phyloP scores from a whole-genome alignment of 2,329 filamentous ascomycete species.

The Knufia petricola region DNA sequence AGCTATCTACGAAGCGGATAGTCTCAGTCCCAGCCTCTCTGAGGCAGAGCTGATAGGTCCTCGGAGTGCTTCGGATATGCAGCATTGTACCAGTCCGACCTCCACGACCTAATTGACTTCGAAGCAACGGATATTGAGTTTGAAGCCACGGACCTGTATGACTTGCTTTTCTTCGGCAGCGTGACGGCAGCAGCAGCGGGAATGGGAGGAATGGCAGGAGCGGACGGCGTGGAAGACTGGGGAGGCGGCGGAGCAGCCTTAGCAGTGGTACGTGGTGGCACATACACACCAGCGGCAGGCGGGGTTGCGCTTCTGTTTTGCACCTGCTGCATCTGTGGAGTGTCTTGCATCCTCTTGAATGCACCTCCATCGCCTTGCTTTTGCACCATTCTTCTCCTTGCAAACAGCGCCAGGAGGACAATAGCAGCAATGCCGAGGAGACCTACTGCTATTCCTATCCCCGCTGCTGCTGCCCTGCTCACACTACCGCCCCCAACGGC shows the following conservation, averaged over 20 bases:
- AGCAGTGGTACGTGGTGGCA: too few species aligned
- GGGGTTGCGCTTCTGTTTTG: background rate
- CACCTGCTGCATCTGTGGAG: background rate
- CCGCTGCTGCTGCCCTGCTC: constrained; percentile 5
- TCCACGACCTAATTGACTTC: constrained; percentile 6
- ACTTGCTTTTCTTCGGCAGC: constrained; percentile 2
- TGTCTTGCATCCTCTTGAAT: constrained; percentile 6
- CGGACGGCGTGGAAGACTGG: too few species aligned
- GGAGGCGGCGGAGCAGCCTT: too few species aligned
- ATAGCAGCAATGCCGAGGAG: constrained; percentile 1
- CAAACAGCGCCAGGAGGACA: constrained; percentile 1
- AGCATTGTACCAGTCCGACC: constrained; percentile 7
- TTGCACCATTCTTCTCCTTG: background rate
- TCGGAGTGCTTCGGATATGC: constrained; percentile 8
- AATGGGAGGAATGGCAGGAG: too few species aligned
- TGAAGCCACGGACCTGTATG: background rate
- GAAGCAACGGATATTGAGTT: constrained; percentile 1
- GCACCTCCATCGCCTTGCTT: background rate
- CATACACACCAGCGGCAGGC: background rate
- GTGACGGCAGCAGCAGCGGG: background rate
- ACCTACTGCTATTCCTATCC: constrained; percentile 3
- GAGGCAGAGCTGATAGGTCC: constrained; percentile 5
- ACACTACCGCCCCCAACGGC: background rate
- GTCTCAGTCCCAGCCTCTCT: constrained; percentile 8
- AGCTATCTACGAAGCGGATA: background rate